A percentile compares a stretch with the other conserved stretches of the same genome.
Conservation (phyloP, 2,329 filamentous ascomycete genomes). For the Ceratocystis variospora region DNA sequence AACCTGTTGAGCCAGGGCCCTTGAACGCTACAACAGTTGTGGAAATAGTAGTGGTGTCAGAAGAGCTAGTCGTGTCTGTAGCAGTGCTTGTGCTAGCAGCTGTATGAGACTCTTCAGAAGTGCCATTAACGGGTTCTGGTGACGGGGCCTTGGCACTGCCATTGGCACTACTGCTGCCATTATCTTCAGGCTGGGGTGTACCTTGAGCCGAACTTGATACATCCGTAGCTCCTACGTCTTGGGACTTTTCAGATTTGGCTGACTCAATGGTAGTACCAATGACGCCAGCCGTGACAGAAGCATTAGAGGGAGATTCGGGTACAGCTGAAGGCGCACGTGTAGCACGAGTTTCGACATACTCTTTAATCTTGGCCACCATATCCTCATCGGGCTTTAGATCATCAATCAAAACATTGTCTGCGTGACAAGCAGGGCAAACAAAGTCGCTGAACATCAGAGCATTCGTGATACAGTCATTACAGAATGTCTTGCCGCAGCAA, state of each 20-base stretch:
- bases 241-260: slow-evolving; percentile 11
- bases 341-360: slow-evolving; percentile 36
- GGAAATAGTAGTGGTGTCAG: background rate
- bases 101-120: background rate
- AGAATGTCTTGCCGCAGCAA: slow-evolving; percentile 96
- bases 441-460: slow-evolving; percentile 97
- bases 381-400: slow-evolving; percentile 76
- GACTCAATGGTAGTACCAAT: slow-evolving; percentile 8
- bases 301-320: slow-evolving; percentile 25
- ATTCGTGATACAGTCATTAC: slow-evolving; percentile 99
- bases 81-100: background rate
- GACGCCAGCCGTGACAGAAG: slow-evolving; percentile 2
- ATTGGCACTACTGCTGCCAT: background rate
- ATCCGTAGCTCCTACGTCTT: slow-evolving; percentile 18
- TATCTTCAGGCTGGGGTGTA: slow-evolving; percentile 27
- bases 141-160: slow-evolving; percentile 11
- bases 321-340: slow-evolving; percentile 21
- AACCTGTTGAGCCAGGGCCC: background rate
- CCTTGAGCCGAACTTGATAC: slow-evolving; percentile 13
- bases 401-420: slow-evolving; percentile 84
- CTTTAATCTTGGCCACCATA: slow-evolving; percentile 61
- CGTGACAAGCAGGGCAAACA: slow-evolving; percentile 81
- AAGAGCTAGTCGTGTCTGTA: slow-evolving; percentile 2
- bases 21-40: background rate
- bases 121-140: slow-evolving; percentile 3